These are phyloP conservation scores for Cadophora sp. DNA, from an alignment of 2,329 filamentous ascomycete genomes.

Conservation along the genomic window DNA sequence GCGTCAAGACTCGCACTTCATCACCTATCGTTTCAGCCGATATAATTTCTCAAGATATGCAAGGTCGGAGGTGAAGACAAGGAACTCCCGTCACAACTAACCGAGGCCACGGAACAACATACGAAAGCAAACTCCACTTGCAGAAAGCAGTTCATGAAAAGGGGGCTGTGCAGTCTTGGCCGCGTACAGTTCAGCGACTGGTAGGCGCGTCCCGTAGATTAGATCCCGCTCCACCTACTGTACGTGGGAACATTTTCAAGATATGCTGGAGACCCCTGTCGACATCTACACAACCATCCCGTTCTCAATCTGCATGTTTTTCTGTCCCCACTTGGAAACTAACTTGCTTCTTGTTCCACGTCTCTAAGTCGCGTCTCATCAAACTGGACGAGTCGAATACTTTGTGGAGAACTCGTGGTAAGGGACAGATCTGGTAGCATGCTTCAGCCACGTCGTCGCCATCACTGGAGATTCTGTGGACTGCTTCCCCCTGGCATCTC, in stretches of 20 bases:
- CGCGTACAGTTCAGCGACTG: not conserved
- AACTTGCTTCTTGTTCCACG: not conserved
- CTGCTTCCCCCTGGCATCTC: not conserved
- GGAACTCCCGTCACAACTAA: not conserved
- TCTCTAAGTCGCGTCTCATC: not conserved
- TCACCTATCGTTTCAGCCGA: not conserved
- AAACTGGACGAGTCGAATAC: not conserved
- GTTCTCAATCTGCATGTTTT: not conserved
- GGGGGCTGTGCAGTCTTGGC: constrained; percentile 8
- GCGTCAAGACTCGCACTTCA: too few species aligned
- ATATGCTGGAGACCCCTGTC: constrained; percentile 1
- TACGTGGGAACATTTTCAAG: not conserved
- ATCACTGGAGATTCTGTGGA: not conserved
- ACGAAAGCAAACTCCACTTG: not conserved
- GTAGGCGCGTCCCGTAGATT: not conserved
- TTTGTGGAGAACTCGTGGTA: not conserved
- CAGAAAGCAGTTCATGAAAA: constrained; percentile 1
- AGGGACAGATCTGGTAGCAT: too few species aligned
- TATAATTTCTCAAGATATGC: not conserved
- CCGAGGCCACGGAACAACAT: constrained; percentile 2
- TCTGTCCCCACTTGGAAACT: not conserved
- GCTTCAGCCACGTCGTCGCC: not conserved
- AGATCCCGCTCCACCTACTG: constrained; percentile 3
- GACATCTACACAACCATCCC: not conserved
- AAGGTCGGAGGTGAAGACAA: not conserved